Evolutionary conservation across 257 asterid genomes (phyloP).

Genomic region (Solanum bulbocastanum): DNA sequence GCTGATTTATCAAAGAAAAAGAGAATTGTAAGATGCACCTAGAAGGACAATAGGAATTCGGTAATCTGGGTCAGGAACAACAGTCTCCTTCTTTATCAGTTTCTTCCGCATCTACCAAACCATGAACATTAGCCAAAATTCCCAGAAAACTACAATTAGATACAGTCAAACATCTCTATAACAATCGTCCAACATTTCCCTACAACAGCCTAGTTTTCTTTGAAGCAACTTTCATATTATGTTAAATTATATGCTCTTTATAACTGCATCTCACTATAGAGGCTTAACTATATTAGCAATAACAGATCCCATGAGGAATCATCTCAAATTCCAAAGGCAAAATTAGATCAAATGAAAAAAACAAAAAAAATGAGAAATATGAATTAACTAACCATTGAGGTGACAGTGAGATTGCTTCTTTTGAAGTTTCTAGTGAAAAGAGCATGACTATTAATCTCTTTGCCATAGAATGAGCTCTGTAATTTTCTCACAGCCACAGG

Average conservation of each 20-base stretch:
- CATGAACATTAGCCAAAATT: not conserved
- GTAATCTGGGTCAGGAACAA: constrained; percentile 85
- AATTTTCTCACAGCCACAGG: constrained; percentile 9
- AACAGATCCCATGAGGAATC: not conserved
- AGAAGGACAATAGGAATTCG: constrained; percentile 75
- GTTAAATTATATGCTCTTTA: not conserved
- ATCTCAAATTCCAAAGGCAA: not conserved
- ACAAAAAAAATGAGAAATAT: not conserved
- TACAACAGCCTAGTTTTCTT: not conserved
- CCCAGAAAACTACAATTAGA: too few species aligned
- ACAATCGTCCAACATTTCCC: not conserved
- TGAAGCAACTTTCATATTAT: not conserved
- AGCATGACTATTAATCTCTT: constrained; percentile 10
- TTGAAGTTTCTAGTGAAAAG: constrained; percentile 9
- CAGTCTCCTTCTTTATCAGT: constrained; percentile 28
- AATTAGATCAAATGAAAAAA: not conserved
- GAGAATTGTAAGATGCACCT: constrained; percentile 19
- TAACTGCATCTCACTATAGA: not conserved
- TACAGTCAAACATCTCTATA: not conserved
- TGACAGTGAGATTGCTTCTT: constrained; percentile 23
- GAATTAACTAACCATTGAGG: constrained; percentile 42
- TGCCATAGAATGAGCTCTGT: constrained; percentile 33
- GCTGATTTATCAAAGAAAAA: not conserved
- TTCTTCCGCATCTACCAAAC: constrained; percentile 54
- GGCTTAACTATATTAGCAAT: not conserved